Evolutionary conservation across 805 yeast genomes (phyloP).

Genomic region (Saccharomycopsis fodiens): DNA sequence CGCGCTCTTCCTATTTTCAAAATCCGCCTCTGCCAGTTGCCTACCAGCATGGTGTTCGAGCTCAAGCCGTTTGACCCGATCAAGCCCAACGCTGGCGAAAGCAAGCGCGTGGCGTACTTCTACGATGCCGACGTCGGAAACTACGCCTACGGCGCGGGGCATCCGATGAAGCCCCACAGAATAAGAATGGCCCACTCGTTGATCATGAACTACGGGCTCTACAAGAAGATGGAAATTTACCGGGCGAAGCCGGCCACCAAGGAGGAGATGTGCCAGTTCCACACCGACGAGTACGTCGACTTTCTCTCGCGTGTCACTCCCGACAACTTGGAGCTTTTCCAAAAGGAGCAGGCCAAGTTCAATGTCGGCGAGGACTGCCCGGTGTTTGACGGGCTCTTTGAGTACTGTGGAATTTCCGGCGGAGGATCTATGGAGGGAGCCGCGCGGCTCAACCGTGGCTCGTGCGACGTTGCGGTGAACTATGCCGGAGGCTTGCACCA

Average conservation of each 20-base stretch:
- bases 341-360: slow-evolving; percentile 83
- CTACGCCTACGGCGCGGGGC: slow-evolving; percentile 97
- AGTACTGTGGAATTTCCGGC: slow-evolving; percentile 70
- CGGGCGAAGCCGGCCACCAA: slow-evolving; percentile 96
- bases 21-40: too few species aligned
- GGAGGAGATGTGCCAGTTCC: slow-evolving; percentile 97
- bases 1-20: too few species aligned
- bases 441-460: slow-evolving; percentile 69
- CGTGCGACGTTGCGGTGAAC: slow-evolving; percentile 86
- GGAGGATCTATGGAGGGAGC: slow-evolving; percentile 92
- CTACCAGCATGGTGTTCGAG: slow-evolving; percentile 43
- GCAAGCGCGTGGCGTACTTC: slow-evolving; percentile 62
- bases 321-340: slow-evolving; percentile 79
- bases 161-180: slow-evolving; percentile 98
- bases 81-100: slow-evolving; percentile 22
- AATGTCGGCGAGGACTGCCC: slow-evolving; percentile 96
- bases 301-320: slow-evolving; percentile 87
- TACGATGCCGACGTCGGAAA: slow-evolving; percentile 93
- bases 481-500: slow-evolving; percentile 94
- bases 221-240: slow-evolving; percentile 94
- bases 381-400: slow-evolving; percentile 71
- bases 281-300: slow-evolving; percentile 95
- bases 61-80: slow-evolving; percentile 58
- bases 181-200: slow-evolving; percentile 97
- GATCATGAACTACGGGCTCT: slow-evolving; percentile 93